These are phyloP conservation scores for Trichaptum fuscoviolaceum DNA, from an alignment of 768 basidiomycete genomes.

Conservation along the genomic window DNA sequence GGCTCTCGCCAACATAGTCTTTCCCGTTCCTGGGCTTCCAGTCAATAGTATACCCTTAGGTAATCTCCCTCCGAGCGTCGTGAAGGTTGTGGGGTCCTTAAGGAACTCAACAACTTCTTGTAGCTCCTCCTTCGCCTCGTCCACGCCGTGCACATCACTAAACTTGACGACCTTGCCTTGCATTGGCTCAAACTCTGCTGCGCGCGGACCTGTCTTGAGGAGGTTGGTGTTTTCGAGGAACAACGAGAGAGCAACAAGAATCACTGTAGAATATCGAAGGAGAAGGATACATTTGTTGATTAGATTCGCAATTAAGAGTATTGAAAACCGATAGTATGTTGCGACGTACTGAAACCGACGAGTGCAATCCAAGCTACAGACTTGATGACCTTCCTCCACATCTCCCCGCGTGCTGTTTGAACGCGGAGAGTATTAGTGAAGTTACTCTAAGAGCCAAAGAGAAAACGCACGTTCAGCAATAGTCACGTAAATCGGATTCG, in stretches of 20 bases:
- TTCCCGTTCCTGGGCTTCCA: conserved; percentile 94
- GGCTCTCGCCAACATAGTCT: conserved; percentile 96
- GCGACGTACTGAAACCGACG: conserved; percentile 58
- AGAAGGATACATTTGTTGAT: neutral
- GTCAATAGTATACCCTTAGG: conserved; percentile 91
- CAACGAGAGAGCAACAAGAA: conserved; percentile 82
- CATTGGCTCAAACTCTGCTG: conserved; percentile 77
- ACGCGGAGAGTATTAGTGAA: conserved; percentile 11
- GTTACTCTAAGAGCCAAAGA: conserved; percentile 10
- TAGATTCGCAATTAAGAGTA: neutral
- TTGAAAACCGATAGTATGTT: neutral
- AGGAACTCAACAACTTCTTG: conserved; percentile 94
- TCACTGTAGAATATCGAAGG: conserved; percentile 37
- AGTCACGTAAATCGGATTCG: conserved; percentile 72
- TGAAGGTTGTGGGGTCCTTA: conserved; percentile 87
- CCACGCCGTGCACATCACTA: conserved; percentile 93
- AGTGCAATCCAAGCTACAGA: conserved; percentile 29
- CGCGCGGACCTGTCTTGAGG: conserved; percentile 80
- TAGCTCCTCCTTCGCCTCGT: conserved; percentile 94
- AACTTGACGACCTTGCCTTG: conserved; percentile 84
- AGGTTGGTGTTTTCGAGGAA: conserved; percentile 92
- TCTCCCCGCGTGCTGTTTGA: neutral
- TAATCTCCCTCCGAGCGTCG: conserved; percentile 86
- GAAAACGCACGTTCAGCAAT: conserved; percentile 69
- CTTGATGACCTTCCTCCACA: neutral